Percentiles rank a stretch among this genome's conserved stretches.
These are phyloP conservation scores for Verticillium longisporum DNA, from an alignment of 2,329 filamentous ascomycete species.

Conservation along the genomic window DNA sequence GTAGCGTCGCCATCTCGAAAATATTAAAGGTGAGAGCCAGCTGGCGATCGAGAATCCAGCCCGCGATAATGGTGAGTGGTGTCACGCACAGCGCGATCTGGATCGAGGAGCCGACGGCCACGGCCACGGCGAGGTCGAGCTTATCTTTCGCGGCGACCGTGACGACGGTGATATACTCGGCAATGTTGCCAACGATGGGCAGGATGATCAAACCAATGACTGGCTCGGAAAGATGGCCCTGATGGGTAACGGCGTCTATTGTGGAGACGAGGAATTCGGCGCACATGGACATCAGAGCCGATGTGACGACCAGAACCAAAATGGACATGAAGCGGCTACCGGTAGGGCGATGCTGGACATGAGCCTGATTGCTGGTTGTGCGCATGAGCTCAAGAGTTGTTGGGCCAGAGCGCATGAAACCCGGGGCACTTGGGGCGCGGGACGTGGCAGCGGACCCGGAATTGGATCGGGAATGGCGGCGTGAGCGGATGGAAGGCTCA, in stretches of 20 bases:
- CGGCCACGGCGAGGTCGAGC: conserved; percentile 54
- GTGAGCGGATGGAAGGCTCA: conserved; percentile 11
- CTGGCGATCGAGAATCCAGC: conserved; percentile 48
- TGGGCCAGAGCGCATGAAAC: conserved; percentile 12
- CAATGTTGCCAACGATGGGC: conserved; percentile 56
- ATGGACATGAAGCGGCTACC: conserved; percentile 29
- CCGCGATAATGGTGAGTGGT: conserved; percentile 52
- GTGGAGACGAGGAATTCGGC: conserved; percentile 55
- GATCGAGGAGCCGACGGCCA: conserved; percentile 53
- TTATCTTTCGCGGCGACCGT: conserved; percentile 54
- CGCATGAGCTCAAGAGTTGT: conserved; percentile 12
- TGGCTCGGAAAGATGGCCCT: conserved; percentile 42
- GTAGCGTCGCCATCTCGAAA: conserved; percentile 69
- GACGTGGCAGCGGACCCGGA: conserved; percentile 15
- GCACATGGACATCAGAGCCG: conserved; percentile 50
- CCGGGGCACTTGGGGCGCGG: conserved; percentile 12
- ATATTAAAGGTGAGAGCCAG: conserved; percentile 66
- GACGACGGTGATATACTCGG: conserved; percentile 56
- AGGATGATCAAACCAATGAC: conserved; percentile 57
- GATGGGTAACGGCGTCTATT: conserved; percentile 48
- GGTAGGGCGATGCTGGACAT: neutral
- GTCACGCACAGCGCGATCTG: conserved; percentile 57
- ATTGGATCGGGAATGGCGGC: conserved; percentile 17
- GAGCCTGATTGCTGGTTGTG: conserved; percentile 4
- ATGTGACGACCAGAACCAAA: conserved; percentile 43